Percentiles rank a stretch among this genome's conserved stretches.
phyloP scores from a whole-genome alignment of 83 land plant genomes.

The Picea abies region DNA sequence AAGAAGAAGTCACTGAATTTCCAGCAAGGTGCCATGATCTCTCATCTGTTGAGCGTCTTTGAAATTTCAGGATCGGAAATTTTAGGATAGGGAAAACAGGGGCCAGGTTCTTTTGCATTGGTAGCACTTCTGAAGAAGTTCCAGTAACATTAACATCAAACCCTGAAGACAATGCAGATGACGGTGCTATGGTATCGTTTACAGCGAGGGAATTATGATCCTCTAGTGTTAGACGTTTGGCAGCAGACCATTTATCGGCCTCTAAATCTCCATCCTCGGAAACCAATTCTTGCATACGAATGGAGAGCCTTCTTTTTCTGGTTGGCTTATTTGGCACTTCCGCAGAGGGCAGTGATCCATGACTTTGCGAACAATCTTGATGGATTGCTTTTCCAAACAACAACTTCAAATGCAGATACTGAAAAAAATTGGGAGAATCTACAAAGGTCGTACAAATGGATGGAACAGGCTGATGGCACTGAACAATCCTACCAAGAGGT shows the following conservation, averaged over 20 bases:
- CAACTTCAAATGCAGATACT: not conserved
- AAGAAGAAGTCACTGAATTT: not conserved
- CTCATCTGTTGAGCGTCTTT: not conserved
- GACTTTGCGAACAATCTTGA: not conserved
- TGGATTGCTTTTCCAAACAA: not conserved
- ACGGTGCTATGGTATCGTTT: not conserved
- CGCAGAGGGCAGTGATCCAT: not conserved
- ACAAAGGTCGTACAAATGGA: not conserved
- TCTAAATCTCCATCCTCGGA: not conserved
- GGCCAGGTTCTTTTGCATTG: not conserved
- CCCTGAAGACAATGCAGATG: not conserved
- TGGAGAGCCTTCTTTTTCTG: not conserved
- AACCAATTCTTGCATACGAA: not conserved
- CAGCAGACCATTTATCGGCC: not conserved
- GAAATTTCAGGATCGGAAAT: not conserved
- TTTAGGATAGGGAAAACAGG: not conserved
- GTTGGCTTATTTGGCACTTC: not conserved
- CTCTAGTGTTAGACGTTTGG: not conserved
- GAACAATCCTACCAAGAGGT: not conserved
- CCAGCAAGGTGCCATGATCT: not conserved
- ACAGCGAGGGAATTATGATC: not conserved
- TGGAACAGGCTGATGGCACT: not conserved
- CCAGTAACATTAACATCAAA: not conserved
- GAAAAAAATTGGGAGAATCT: not conserved
- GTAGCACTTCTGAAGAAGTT: not conserved